Base-by-base conservation (phyloP, 164 flowering plant genomes). In the Chimonanthus salicifolius region DNA sequence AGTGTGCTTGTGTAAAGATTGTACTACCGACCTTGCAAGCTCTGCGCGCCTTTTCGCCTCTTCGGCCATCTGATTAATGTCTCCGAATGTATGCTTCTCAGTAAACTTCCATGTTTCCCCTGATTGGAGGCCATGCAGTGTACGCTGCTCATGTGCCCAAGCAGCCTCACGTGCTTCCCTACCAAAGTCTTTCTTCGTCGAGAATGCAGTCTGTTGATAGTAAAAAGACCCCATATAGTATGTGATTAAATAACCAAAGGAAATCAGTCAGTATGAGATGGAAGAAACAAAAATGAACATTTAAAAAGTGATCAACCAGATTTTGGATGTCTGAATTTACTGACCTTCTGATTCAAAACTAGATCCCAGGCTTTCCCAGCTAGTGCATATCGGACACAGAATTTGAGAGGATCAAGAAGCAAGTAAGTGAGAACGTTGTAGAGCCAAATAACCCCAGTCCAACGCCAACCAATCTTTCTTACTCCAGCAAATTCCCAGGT, bases 21-120 rank as follows among this genome's bases (percentile, higher is more conserved):
- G 9, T 1, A 66, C 45, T 44, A 67, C 78, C 72, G 45, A 92
- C 97, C 96, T 92, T 71, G 89, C 88, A 49, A 91, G 83, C 69
- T 92, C 94, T 58, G 98, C 98, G 7, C 96, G 86, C 64, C 90
- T 79, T 82, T 74, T 88, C 58, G 94, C 92, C 81, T 89, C 90
- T 74, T 91, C 98, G 2, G 96, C 98, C 90, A 92, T 87, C 47
- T 70, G 46, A 67, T 68, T 84, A 18, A 88, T 76, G 54, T 89
- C 96, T 67, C 86, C 75, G 65, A 81, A 83, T 45, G 83, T 77
- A 76, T 54, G 18, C 44, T 72, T 78, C 58, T 89, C 89, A 15
- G 72, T 51, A 62, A 80, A 80, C 65, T 71, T 49, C 72, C 81
- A 84, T 13, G 79, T 71, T 47, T 85, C 90, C 0, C 64, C 65